These are phyloP conservation scores for Potentilla sterilis DNA, from an alignment of 306 rosid genomes.

Conservation along the genomic window DNA sequence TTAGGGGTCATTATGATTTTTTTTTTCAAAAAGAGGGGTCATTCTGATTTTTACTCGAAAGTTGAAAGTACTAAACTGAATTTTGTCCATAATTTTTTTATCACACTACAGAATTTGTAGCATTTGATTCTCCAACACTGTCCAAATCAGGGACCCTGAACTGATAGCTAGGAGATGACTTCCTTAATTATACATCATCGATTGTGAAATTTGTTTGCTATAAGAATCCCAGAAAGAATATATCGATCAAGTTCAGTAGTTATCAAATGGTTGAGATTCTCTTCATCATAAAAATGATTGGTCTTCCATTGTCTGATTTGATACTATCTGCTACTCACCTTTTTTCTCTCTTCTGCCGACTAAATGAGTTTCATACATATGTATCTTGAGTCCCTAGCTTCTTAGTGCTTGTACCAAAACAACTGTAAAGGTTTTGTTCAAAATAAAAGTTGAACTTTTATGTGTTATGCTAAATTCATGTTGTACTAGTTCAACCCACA, in stretches of 20 bases:
- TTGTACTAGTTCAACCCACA: background rate
- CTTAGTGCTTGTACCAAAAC: slow-evolving; percentile 28
- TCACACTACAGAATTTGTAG: background rate
- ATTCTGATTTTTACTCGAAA: no score
- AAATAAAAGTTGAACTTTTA: background rate
- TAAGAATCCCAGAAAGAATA: background rate
- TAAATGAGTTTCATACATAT: slow-evolving; percentile 19
- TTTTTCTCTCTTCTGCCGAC: slow-evolving; percentile 30
- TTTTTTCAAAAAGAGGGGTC: no score
- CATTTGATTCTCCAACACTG: slow-evolving; percentile 17
- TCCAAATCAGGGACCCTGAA: slow-evolving; percentile 12
- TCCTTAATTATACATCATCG: slow-evolving; percentile 15
- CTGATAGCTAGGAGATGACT: slow-evolving; percentile 20
- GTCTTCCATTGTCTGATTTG: slow-evolving; percentile 18
- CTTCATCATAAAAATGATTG: slow-evolving; percentile 26
- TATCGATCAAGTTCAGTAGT: background rate
- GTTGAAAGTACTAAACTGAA: no score
- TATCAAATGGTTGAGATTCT: slow-evolving; percentile 36
- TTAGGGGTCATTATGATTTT: no score
- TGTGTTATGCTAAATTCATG: slow-evolving; percentile 16
- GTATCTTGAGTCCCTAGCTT: slow-evolving; percentile 16
- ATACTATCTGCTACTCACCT: slow-evolving; percentile 32
- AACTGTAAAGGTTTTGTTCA: slow-evolving; percentile 34
- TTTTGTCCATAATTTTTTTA: background rate
- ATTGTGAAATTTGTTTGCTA: background rate